Evolutionary conservation across 2,329 filamentous ascomycete genomes (phyloP), one percentile per base, ranked within the genome.

Genomic region (Diaporthe citrichinensis): DNA sequence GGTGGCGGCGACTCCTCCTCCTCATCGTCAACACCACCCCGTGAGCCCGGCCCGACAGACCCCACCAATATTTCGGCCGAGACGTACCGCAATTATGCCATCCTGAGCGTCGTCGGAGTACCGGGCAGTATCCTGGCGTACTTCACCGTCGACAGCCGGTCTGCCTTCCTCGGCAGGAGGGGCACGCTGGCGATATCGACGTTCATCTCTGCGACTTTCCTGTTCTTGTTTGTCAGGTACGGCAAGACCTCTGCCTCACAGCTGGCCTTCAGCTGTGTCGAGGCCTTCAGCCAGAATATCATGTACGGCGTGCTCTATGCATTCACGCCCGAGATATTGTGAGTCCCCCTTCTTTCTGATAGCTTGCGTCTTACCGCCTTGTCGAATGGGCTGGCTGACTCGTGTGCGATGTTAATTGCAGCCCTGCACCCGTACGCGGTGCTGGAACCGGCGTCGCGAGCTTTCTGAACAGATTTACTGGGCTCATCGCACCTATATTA

Each of bases 51-150:
- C 20, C 78, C 81, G 20, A 81, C 81, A 41, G 81, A 82, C 34
- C 78, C 81, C 36, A 77, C 79, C 77, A 44, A 80, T 9, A 86
- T 89, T 73, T 86, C 87, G 4, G 81, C 83, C 76, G 85, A 86
- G 31, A 90, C 91, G 0, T 97, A 97, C 85, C 92, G 94, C 76
- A 95, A 95, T 87, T 96, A 95, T 82, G 92, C 92, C 82, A 95
- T 97, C 82, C 95, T 94, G 23, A 94, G 93, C 55, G 86, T 95
- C 51, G 90, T 92, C 65, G 94, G 95, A 53, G 91, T 97, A 2
- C 95, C 94, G 0, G 95, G 95, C 31, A 94, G 92, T 65, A 84
- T 97, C 28, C 86, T 96, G 14, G 95, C 93, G 23, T 93, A 92
- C 76, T 94, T 90, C 80, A 91, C 93, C 1, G 94, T 95, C 59